Evolutionary conservation across 176 grass and related monocot species (phyloP), one percentile per base, ranked within the genome.

Genomic region (Elaeis guineensis): DNA sequence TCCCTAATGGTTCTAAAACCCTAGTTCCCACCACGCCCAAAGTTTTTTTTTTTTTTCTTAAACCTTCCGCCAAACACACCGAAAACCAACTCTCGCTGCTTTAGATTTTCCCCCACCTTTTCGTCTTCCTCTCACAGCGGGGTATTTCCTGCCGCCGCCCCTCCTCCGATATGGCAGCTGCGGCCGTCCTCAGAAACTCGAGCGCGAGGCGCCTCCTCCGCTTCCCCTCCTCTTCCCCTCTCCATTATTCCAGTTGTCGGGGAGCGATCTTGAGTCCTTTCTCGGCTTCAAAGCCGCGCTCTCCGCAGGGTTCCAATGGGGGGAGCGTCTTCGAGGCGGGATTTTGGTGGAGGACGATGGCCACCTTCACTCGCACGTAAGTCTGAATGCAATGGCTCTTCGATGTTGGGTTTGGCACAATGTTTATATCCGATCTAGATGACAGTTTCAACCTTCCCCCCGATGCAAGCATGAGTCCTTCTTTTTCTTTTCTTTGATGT

Each of bases 311-410:
- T 17, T 17, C 28, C 4, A 32, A 54, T 2, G 17, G 24, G 35
- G 57, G 51, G 48, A 26, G 55, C 1, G 58, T 60, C 15, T 20
- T 57, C 11, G 70, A 51, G 51, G 75, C 59, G 0, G 78, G 67
- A 0, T 62, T 54, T 54, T 70, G 78, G 44, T 90, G 68, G 79
- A 78, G 76, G 54, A 79, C 87, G 49, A 98, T 98, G 93, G 93
- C 84, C 15, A 98, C 93, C 67, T 98, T 98, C 81, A 92, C 72
- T 32, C 81, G 93, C 70, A 98, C 87, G 93, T 98, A 70, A 85
- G 84, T 16, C 48, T 32, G 51, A 29, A 51, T 44, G 35, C 35
- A 61, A 29, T 19, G 64, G 48, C 44, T 28, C 19, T 6, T 51
- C 7, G 69, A 53, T 72, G 35, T 12, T 44, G 35, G 35, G 8